Base-by-base conservation (phyloP, 441 rosid species). In the Arabidopsis hybrid region DNA sequence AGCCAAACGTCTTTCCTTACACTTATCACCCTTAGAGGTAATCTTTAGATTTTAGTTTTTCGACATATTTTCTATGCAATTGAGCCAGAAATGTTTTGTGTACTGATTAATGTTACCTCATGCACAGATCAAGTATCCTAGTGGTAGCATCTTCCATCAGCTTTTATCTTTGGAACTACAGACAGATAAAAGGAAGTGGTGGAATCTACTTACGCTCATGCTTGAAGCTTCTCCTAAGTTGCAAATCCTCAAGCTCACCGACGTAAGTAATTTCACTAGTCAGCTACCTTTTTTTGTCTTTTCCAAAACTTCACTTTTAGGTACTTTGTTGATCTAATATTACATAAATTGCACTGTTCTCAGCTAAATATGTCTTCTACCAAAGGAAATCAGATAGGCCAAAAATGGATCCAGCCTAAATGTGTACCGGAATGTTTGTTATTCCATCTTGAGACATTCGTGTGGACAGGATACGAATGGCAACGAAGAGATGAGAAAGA, bases 71-170 rank as follows among this genome's bases (percentile, higher is more conserved):
- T 38, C 40, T 38, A 7, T 38, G 3, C 14, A 12, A 12, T 11
- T 42, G 47, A 5, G 14, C 14, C 3, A 42, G 10, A 1, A 11
- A 0, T 13, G n/a, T 42, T 42, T 42, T 42, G 14, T 40, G n/a
- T 40, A 40, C 45, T 40, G 2, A 40, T 38, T 38, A 29, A 29
- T 34, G 10, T 38, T 38, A 0, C 11, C 14, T 42, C 14, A 11
- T 12, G 47, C 12, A 26, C 50, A 67, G 45, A 26, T 39, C 0
- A 67, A 39, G 16, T 13, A 21, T 39, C 51, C 71, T 52, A 36
- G 6, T 21, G 50, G 49, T 21, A 14, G 1, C 4, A 67, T 67
- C 61, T 67, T 67, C 50, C 29, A 40, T 40, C 47, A 52, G 50
- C 60, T 66, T 4, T 21, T 51, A 51, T 66, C 8, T 2, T 42